phyloP scores from a whole-genome alignment of 257 asterid genomes.

The Solanum phureja region DNA sequence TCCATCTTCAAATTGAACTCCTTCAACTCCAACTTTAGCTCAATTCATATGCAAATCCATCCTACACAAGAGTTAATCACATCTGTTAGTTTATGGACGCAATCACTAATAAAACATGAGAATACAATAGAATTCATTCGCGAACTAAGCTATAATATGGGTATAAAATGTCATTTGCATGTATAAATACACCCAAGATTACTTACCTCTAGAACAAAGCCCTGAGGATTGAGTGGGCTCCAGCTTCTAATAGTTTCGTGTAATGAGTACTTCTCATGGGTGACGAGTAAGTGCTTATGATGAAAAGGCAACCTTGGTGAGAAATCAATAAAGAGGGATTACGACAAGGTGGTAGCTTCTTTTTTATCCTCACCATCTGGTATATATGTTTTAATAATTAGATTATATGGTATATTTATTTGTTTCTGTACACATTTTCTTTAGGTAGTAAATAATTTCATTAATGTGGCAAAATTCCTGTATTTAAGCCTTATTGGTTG shows the following conservation, averaged over 20 bases:
- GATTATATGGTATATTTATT: background rate
- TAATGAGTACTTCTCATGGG: background rate
- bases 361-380: background rate
- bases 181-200: too few relatives aligned
- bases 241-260: background rate
- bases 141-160: too few relatives aligned
- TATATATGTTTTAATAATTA: background rate
- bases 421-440: background rate
- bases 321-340: background rate
- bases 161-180: too few relatives aligned
- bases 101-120: too few relatives aligned
- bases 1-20: too few relatives aligned
- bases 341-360: background rate
- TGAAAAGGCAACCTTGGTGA: background rate
- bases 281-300: background rate
- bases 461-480: background rate
- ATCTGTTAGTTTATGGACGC: too few relatives aligned
- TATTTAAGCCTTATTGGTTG: background rate
- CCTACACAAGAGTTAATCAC: too few relatives aligned
- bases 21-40: too few relatives aligned
- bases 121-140: too few relatives aligned
- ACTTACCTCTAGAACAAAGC: background rate
- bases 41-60: too few relatives aligned
- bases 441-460: background rate
- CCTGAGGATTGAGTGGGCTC: background rate